Evolutionary conservation across 495 filamentous ascomycete genomes (phyloP), one percentile per base, ranked within the genome.

Genomic region (Filosporella fistucella): DNA sequence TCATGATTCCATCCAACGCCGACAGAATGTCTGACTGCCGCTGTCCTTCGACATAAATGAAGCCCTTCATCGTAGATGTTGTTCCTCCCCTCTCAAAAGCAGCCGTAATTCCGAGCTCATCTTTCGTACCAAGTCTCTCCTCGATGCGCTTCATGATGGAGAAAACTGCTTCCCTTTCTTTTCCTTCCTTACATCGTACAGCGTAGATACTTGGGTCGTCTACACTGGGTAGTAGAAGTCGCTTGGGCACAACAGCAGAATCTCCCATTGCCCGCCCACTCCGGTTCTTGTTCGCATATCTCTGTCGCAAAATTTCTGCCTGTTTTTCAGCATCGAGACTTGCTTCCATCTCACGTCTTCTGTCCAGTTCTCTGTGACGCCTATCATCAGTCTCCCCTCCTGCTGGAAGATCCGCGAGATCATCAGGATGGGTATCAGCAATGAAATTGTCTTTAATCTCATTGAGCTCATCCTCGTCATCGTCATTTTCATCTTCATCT

Each of bases 201-300:
- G 85, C 91, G 88, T 89, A 99, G 58, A 99, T 96, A 53, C 86
- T 89, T 8, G 93, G 94, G 61, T 97, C 94, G 33, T 96, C 84
- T 12, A 96, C 89, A 57, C 87, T 90, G 7, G 94, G 94, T 10
- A 96, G 78, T n/a, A 96, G 70, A 16, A 96, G 70, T 36, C 89
- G 79, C 58, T 89, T 86, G n/a, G 90, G 88, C 3, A 95, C 81
- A 17, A 91, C 77, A 14, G 83, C 79, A 41, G 72, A 74, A 36
- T 81, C 77, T 17, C 72, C 73, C 46, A 76, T 54, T 57, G 71
- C 52, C 68, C 84, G 56, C 72, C 78, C 72, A 10, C 71, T 69
- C 41, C 76, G 70, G 46, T 76, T 76, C 14, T 63, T 70, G 17
- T 82, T 75, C 39, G 85, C 83, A 64, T 99, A 96, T 48, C 88